Evolutionary conservation across 2,329 filamentous ascomycete species (phyloP), one percentile per base, ranked within the genome.

Genomic region (Xenoacremonium recifei): DNA sequence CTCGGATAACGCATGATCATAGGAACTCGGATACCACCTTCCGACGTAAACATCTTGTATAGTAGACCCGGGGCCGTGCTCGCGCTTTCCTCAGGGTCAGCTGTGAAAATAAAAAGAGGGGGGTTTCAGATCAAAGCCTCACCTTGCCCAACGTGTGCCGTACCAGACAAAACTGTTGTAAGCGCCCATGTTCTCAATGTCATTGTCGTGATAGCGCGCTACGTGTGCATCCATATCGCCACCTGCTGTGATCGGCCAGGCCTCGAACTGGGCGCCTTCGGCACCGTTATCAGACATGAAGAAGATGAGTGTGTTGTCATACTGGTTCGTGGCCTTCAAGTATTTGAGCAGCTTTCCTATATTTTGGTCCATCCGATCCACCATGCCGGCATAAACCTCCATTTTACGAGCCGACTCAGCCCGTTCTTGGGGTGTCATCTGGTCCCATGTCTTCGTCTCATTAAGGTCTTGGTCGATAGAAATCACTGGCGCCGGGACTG

Each of bases 271-370:
- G n/a, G 75, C 76, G n/a, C 78, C 77, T 49, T 82, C 79, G n/a
- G 77, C 78, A 4, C 78, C 77, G 46, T 83, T 82, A 60, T 83
- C 79, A 1, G 72, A 78, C 66, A 83, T 75, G 68, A 84, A 84
- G 54, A 75, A 72, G 37, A 85, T 69, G 46, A 84, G 77, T 3
- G 80, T 85, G 57, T 84, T 82, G 48, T 84, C 80, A 1, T 79
- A 66, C 55, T 84, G 79, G 42, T 72, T 76, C 3, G 72, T 76
- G 31, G 70, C 57, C 42, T 76, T 65, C 3, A 84, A 69, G 50
- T 82, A 76, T 23, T 77, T 65, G 17, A 82, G 62, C 3, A 84
- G 73, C 42, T 76, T 76, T 25, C 80, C 80, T n/a, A 85, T 72
- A 44, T 82, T 80, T 43, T 58, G 57, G 51, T 85, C 81, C 39